These are phyloP conservation scores for Acacia acuminata DNA, from an alignment of 306 rosid genomes.

Conservation along the genomic window DNA sequence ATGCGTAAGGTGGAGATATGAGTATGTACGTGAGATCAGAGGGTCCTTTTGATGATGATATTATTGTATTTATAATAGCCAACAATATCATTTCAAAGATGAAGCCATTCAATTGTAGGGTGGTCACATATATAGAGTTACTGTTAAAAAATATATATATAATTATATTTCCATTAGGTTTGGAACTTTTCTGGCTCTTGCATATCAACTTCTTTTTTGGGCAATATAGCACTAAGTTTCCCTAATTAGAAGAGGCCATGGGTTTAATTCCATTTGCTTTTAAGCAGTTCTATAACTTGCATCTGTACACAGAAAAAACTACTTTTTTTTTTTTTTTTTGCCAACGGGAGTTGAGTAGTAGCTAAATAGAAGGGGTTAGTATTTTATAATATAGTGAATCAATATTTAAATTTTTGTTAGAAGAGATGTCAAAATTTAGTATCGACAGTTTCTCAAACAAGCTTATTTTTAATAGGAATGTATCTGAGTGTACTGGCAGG, in stretches of 20 bases:
- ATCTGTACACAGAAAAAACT: neutral
- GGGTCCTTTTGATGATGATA: neutral
- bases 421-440: too few species aligned
- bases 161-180: neutral
- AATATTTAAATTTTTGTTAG: too few species aligned
- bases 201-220: neutral
- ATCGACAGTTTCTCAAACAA: too few species aligned
- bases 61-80: neutral
- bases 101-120: neutral
- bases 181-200: neutral
- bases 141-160: too few species aligned
- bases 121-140: neutral
- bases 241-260: neutral
- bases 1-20: neutral
- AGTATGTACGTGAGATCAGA: neutral
- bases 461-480: too few species aligned
- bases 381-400: too few species aligned
- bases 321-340: too few species aligned
- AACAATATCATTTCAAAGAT: neutral
- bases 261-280: neutral
- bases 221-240: neutral
- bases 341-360: too few species aligned
- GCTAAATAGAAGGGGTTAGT: too few species aligned
- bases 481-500: too few species aligned
- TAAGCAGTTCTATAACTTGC: neutral